phyloP scores from a whole-genome alignment of 2,329 filamentous ascomycete genomes.

The Plectosphaerella sp. region DNA sequence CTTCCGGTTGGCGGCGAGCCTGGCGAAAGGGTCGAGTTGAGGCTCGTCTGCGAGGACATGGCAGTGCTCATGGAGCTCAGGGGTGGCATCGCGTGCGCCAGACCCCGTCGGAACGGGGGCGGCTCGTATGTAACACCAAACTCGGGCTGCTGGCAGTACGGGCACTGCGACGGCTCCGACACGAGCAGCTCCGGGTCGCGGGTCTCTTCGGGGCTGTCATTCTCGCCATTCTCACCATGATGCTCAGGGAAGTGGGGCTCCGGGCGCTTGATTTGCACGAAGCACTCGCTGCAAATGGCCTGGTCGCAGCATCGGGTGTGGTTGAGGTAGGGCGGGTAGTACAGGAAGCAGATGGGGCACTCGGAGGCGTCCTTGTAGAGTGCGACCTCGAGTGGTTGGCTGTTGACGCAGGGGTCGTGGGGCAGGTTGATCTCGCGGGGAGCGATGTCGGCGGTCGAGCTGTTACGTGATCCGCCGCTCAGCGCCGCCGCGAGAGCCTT shows the following conservation, averaged over 20 bases:
- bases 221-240: slow-evolving; percentile 37
- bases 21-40: slow-evolving; percentile 55
- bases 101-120: slow-evolving; percentile 80
- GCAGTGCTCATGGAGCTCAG: slow-evolving; percentile 57
- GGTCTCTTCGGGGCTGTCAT: slow-evolving; percentile 38
- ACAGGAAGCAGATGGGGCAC: slow-evolving; percentile 95
- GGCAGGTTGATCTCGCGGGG: slow-evolving; percentile 78
- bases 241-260: slow-evolving; percentile 89
- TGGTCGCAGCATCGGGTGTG: slow-evolving; percentile 94
- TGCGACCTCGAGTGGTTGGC: slow-evolving; percentile 88
- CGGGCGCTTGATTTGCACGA: slow-evolving; percentile 94
- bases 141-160: slow-evolving; percentile 91
- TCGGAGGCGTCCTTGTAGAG: slow-evolving; percentile 88
- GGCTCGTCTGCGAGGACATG: slow-evolving; percentile 81
- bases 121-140: slow-evolving; percentile 95
- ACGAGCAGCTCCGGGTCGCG: slow-evolving; percentile 61
- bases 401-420: slow-evolving; percentile 83
- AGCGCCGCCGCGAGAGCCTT: slow-evolving; percentile 85
- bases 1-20: slow-evolving; percentile 28
- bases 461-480: slow-evolving; percentile 68
- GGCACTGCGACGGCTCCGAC: slow-evolving; percentile 87
- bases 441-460: slow-evolving; percentile 64
- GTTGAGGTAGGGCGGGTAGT: slow-evolving; percentile 92
- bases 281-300: slow-evolving; percentile 95
- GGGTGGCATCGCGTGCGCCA: slow-evolving; percentile 59